phyloP scores from a whole-genome alignment of 441 rosid species.

The Croton setiger region DNA sequence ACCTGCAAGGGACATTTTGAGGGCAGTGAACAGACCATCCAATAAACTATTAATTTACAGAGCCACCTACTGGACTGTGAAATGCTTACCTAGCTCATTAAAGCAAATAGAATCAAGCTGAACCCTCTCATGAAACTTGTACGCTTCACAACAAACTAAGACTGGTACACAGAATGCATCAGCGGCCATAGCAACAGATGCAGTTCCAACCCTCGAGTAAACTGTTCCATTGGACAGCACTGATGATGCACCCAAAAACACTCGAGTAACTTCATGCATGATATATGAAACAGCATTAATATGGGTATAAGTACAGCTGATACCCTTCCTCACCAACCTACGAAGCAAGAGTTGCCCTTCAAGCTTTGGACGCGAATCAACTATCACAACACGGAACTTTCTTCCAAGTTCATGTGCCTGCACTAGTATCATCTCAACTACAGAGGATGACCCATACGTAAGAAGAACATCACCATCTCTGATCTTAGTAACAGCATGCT shows the following conservation, averaged over 20 bases:
- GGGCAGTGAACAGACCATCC: slow-evolving; percentile 12
- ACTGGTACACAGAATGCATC: slow-evolving; percentile 74
- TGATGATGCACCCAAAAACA: slow-evolving; percentile 83
- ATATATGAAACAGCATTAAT: slow-evolving; percentile 82
- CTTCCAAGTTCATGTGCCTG: slow-evolving; percentile 76
- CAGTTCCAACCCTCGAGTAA: slow-evolving; percentile 87
- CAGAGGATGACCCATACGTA: slow-evolving; percentile 71
- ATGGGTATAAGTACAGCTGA: slow-evolving; percentile 73
- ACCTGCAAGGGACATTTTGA: slow-evolving; percentile 41
- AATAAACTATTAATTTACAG: neutral
- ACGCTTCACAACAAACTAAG: slow-evolving; percentile 91
- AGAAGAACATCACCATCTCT: slow-evolving; percentile 88
- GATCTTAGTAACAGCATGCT: slow-evolving; percentile 80
- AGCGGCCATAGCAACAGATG: slow-evolving; percentile 92
- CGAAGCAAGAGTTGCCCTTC: slow-evolving; percentile 77
- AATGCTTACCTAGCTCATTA: slow-evolving; percentile 75
- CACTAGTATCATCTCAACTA: slow-evolving; percentile 76
- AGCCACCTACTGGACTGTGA: slow-evolving; percentile 7
- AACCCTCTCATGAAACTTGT: slow-evolving; percentile 88
- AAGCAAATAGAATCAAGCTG: slow-evolving; percentile 89
- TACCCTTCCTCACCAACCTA: slow-evolving; percentile 76
- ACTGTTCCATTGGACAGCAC: slow-evolving; percentile 89
- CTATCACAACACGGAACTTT: slow-evolving; percentile 73
- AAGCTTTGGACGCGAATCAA: slow-evolving; percentile 85
- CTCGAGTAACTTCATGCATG: slow-evolving; percentile 88